Evolutionary conservation across 1,284 basidiomycete genomes (phyloP).

Genomic region (Sphaerobolus stellatus): DNA sequence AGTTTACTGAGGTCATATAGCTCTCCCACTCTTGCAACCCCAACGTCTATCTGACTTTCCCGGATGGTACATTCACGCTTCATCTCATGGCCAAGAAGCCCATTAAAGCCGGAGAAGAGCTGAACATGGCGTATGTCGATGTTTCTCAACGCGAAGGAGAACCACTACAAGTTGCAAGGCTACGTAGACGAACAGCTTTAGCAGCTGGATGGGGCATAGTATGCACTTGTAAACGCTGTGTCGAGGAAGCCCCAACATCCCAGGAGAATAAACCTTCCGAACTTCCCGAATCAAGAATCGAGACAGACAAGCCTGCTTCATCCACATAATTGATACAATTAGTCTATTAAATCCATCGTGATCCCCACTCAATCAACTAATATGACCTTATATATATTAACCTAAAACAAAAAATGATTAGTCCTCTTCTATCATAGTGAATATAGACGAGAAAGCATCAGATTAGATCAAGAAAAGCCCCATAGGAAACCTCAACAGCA

Average conservation of each 20-base stretch:
- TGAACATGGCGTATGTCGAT: slow-evolving; percentile 74
- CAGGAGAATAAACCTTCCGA: no score
- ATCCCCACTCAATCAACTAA: no score
- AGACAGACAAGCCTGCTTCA: no score
- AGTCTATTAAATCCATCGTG: no score
- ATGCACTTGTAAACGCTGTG: slow-evolving; percentile 65
- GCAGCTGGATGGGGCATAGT: slow-evolving; percentile 79
- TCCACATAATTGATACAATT: no score
- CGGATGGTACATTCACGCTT: slow-evolving; percentile 59
- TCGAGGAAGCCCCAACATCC: slow-evolving; percentile 45
- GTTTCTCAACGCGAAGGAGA: slow-evolving; percentile 55
- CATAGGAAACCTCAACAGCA: slow-evolving; percentile 44
- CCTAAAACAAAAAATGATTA: no score
- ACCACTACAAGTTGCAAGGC: slow-evolving; percentile 50
- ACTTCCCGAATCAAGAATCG: no score
- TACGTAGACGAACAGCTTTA: slow-evolving; percentile 66
- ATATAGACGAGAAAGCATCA: no score
- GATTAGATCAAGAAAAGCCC: slow-evolving; percentile 81
- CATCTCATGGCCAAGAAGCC: slow-evolving; percentile 62
- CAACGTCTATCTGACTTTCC: slow-evolving; percentile 60
- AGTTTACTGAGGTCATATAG: slow-evolving; percentile 26
- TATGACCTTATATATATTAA: no score
- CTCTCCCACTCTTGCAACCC: slow-evolving; percentile 72
- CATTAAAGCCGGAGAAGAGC: slow-evolving; percentile 69
- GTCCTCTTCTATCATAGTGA: no score